phyloP scores from a whole-genome alignment of 2,329 filamentous ascomycete genomes.

The Apiospora aurea region DNA sequence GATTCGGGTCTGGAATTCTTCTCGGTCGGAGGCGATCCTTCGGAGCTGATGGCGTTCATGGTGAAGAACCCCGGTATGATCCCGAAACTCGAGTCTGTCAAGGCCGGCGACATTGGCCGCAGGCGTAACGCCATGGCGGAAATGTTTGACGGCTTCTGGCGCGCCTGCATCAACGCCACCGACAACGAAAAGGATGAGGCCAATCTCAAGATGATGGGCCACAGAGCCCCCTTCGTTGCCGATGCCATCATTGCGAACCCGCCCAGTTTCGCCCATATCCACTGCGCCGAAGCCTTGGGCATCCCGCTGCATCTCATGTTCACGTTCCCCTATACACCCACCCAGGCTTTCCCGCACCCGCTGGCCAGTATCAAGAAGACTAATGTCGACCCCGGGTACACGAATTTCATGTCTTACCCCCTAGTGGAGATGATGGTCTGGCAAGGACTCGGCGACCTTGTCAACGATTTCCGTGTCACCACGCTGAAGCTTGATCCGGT shows the following conservation, averaged over 20 bases:
- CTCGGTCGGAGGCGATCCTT: conserved; percentile 78
- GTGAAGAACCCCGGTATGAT: conserved; percentile 84
- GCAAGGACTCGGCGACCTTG: conserved; percentile 84
- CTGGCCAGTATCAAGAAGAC: conserved; percentile 76
- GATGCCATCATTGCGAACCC: conserved; percentile 89
- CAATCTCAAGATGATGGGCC: conserved; percentile 71
- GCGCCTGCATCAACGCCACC: conserved; percentile 76
- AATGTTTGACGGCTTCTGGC: conserved; percentile 86
- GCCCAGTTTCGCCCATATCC: conserved; percentile 78
- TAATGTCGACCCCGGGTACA: conserved; percentile 75
- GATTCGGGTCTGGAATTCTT: conserved; percentile 82
- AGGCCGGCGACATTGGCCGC: conserved; percentile 74
- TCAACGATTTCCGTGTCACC: conserved; percentile 76
- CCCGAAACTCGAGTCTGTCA: conserved; percentile 74
- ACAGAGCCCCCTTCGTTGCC: conserved; percentile 68
- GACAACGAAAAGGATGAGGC: conserved; percentile 69
- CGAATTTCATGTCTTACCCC: conserved; percentile 83
- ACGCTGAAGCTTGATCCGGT: conserved; percentile 76
- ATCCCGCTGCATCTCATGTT: conserved; percentile 88
- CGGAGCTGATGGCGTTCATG: conserved; percentile 88
- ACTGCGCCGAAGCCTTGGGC: conserved; percentile 80
- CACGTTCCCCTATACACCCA: conserved; percentile 83
- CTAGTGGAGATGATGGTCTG: conserved; percentile 88
- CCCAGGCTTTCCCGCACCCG: conserved; percentile 78
- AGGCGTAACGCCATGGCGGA: conserved; percentile 75